Base-by-base conservation (phyloP, 2,329 filamentous ascomycete species). In the Cercospora zeae-maydis region DNA sequence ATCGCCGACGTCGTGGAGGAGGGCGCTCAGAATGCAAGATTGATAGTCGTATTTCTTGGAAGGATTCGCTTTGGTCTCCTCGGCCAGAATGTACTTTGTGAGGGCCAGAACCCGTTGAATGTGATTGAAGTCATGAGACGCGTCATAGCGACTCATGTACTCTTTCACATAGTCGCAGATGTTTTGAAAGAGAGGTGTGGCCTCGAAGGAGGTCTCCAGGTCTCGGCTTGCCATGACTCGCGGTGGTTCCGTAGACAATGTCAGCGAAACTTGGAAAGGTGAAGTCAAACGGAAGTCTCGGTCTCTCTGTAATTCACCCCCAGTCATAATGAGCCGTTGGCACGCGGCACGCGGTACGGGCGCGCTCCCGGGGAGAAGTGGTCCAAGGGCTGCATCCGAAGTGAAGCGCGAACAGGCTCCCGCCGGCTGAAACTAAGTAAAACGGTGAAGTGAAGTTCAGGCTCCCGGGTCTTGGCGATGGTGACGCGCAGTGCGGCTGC, bases 1-100 rank as follows among this genome's bases (percentile, higher is more conserved):
- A 78, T 96, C 93, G 64, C 90, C 91, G 16, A 96, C 88, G 71
- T 96, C 93, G 78, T 96, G 93, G n/a, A 93, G 83, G 4, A 93
- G 82, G 8, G 72, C 72, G 1, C 70, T 72, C 3, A 75, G 66
- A 16, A 75, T 59, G 49, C 75, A 63, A 2, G 73, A 67, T 47
- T 71, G 70, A 34, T 69, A 65, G 31, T 73, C 67, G 36, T 72
- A 66, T 21, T 67, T 59, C 61, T 67, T 72, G 47, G 54, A 42
- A 3, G 72, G 69, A 27, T 69, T 64, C 9, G 63, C 59, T 30
- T 64, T 63, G 9, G 65, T 61, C 55, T 75, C 73, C 47, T 69
- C 62, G 54, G 80, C 72, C 62, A 90, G 81, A 66, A 92, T 88
- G 68, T 83, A 79, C 51, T 85, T 85, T 6, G 92, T 85, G 36